Percentiles rank a stretch among this genome's conserved stretches.
These are phyloP conservation scores for Salpingoeca rosetta DNA, from an alignment of 78 protist genomes.

Conservation along the genomic window DNA sequence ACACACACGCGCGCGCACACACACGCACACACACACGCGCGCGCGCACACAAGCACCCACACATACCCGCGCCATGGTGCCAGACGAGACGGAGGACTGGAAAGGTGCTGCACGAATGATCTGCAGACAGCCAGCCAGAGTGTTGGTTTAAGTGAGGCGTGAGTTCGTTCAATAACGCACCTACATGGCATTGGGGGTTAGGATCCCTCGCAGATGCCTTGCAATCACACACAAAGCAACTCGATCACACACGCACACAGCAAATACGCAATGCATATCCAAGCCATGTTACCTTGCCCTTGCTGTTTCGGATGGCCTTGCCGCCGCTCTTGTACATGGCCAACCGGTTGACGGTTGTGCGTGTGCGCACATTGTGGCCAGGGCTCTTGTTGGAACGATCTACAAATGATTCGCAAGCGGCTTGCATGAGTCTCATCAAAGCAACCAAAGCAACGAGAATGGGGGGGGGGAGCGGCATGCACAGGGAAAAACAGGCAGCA, in stretches of 20 bases:
- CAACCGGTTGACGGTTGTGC: constrained; percentile 35
- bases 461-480: not conserved
- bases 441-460: not conserved
- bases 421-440: not conserved
- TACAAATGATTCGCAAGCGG: not conserved
- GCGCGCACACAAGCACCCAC: not conserved
- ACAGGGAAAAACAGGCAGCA: not conserved
- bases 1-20: too few relatives aligned
- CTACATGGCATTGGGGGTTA: too few relatives aligned
- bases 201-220: too few relatives aligned
- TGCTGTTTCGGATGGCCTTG: constrained; percentile 22
- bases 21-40: not conserved
- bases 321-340: constrained; percentile 41
- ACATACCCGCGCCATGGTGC: constrained; percentile 9
- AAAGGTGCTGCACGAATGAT: constrained; percentile 7
- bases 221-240: too few relatives aligned
- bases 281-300: constrained; percentile 20
- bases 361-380: not conserved
- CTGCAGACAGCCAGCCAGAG: not conserved
- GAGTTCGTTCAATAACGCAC: too few relatives aligned
- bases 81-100: constrained; percentile 2
- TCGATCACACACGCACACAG: too few relatives aligned
- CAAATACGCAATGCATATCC: too few relatives aligned
- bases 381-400: not conserved
- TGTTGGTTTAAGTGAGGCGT: too few relatives aligned